A percentile compares a stretch with the other conserved stretches of the same genome.
Conservation (phyloP, 352 stramenopile species). For the Phytophthora citricola region DNA sequence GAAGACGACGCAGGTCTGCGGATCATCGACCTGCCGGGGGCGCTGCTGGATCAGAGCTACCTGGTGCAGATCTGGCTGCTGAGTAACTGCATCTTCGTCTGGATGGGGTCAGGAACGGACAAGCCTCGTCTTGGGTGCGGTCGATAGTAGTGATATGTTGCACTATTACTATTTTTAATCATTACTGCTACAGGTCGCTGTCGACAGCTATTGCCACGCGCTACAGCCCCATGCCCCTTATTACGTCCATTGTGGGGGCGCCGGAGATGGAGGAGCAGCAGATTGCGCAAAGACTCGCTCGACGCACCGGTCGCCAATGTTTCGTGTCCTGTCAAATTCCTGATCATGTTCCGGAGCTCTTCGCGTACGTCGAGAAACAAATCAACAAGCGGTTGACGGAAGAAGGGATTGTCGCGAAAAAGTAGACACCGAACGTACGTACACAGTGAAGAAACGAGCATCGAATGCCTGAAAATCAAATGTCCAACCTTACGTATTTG, state of each 20-base stretch:
- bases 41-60: slow-evolving; percentile 73
- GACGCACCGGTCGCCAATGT: slow-evolving; percentile 68
- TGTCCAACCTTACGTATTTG: too few species aligned
- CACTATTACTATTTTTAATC: slow-evolving; percentile 3
- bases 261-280: slow-evolving; percentile 83
- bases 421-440: background rate
- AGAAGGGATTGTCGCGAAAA: slow-evolving; percentile 49
- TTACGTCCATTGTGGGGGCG: slow-evolving; percentile 72
- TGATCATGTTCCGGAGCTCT: slow-evolving; percentile 74
- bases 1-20: slow-evolving; percentile 30
- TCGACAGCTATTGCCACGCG: slow-evolving; percentile 80
- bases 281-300: slow-evolving; percentile 77
- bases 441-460: background rate
- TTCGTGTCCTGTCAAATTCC: slow-evolving; percentile 86
- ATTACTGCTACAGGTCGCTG: slow-evolving; percentile 52
- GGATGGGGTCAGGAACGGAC: slow-evolving; percentile 64
- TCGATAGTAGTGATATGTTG: background rate
- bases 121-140: slow-evolving; percentile 40
- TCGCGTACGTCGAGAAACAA: slow-evolving; percentile 73
- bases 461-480: too few species aligned
- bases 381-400: slow-evolving; percentile 58
- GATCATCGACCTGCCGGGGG: slow-evolving; percentile 61
- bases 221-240: slow-evolving; percentile 83
- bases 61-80: slow-evolving; percentile 81
- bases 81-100: slow-evolving; percentile 75